phyloP scores from a whole-genome alignment of 2,329 filamentous ascomycete genomes.

The Hypoxylon sp. region DNA sequence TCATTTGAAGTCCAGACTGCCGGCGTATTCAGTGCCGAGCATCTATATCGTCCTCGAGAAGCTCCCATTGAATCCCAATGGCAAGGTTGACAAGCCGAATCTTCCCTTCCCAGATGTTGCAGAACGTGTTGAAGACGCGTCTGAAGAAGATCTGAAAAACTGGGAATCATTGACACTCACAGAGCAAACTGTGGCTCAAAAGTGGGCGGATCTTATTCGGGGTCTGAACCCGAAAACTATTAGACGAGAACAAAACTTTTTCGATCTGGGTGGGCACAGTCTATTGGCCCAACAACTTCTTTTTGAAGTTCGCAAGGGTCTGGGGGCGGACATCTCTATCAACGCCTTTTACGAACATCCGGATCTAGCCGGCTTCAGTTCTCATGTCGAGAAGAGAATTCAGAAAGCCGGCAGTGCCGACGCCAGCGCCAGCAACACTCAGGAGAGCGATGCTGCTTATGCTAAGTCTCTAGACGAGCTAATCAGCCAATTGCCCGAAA shows the following conservation, averaged over 20 bases:
- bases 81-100: conserved; percentile 84
- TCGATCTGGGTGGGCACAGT: conserved; percentile 85
- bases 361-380: conserved; percentile 61
- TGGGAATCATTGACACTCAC: conserved; percentile 66
- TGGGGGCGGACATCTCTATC: conserved; percentile 72
- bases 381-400: conserved; percentile 65
- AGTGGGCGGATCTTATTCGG: conserved; percentile 80
- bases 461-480: conserved; percentile 66
- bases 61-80: conserved; percentile 86
- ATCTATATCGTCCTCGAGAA: conserved; percentile 80
- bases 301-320: conserved; percentile 69
- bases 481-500: conserved; percentile 57
- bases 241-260: conserved; percentile 72
- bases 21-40: conserved; percentile 81
- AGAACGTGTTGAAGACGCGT: conserved; percentile 68
- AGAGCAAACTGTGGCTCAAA: conserved; percentile 76
- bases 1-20: conserved; percentile 78
- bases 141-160: conserved; percentile 60
- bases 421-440: conserved; percentile 37
- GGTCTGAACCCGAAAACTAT: conserved; percentile 78
- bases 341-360: conserved; percentile 78
- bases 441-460: conserved; percentile 62
- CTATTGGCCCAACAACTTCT: conserved; percentile 87
- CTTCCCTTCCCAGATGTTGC: conserved; percentile 85
- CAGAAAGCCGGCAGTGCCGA: conserved; percentile 28